A percentile compares a stretch with the other conserved stretches of the same genome.
phyloP scores from a whole-genome alignment of 352 stramenopile species.

The Phytophthora hybrid region DNA sequence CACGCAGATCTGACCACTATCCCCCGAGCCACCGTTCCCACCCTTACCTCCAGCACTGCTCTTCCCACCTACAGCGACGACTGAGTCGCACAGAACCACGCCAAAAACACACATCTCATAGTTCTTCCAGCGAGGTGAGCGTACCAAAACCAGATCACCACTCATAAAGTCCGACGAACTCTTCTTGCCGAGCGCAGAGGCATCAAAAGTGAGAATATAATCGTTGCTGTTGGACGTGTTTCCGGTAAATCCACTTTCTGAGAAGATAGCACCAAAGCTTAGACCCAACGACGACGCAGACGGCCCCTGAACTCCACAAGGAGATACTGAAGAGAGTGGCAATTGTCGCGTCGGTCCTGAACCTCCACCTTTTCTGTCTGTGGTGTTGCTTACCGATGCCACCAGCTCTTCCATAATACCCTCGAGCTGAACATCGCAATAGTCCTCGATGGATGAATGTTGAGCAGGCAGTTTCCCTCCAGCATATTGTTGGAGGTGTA shows the following conservation, averaged over 20 bases:
- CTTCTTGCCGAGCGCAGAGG: constrained; percentile 28
- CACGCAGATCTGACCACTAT: constrained; percentile 69
- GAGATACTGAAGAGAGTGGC: constrained; percentile 68
- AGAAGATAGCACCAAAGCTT: constrained; percentile 69
- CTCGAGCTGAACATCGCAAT: constrained; percentile 64
- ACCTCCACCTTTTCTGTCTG: constrained; percentile 44
- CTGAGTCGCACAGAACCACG: constrained; percentile 77
- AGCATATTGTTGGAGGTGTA: constrained; percentile 41
- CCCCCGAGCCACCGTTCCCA: constrained; percentile 15
- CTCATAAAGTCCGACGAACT: constrained; percentile 55
- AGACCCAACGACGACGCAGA: constrained; percentile 39
- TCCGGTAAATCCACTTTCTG: constrained; percentile 75
- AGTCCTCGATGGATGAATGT: constrained; percentile 62
- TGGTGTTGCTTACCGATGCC: constrained; percentile 58
- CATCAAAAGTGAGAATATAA: constrained; percentile 72
- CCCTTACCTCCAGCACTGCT: constrained; percentile 11
- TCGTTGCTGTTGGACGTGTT: constrained; percentile 51
- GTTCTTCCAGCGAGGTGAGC: constrained; percentile 68
- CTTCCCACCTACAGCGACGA: constrained; percentile 54
- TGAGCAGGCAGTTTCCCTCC: constrained; percentile 49
- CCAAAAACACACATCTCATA: constrained; percentile 67
- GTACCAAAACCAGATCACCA: constrained; percentile 69
- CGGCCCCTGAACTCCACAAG: constrained; percentile 41
- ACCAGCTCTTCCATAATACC: constrained; percentile 79
- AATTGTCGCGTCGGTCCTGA: constrained; percentile 32